Evolutionary conservation across 192 early-diverging fungal genomes (phyloP).

Genomic region (Backusella australiensis): DNA sequence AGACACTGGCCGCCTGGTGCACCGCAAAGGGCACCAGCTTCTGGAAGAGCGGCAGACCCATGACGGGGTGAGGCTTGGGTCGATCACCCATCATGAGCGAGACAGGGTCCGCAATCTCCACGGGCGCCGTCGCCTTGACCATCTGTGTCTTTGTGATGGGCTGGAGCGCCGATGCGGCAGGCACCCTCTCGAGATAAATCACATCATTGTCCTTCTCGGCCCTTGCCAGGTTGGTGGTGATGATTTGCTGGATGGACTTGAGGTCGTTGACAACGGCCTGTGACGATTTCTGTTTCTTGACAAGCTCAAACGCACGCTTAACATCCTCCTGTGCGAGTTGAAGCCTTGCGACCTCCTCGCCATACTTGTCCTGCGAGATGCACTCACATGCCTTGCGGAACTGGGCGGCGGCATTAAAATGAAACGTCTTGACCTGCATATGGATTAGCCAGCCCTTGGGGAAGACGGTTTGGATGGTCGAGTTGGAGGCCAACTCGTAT

Average conservation of each 20-base stretch:
- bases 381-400: conserved; percentile 76
- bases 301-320: conserved; percentile 42
- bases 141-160: conserved; percentile 68
- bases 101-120: conserved; percentile 63
- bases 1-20: conserved; percentile 86
- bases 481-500: conserved; percentile 61
- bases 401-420: conserved; percentile 78
- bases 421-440: conserved; percentile 70
- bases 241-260: conserved; percentile 34
- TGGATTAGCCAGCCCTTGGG: conserved; percentile 64
- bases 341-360: conserved; percentile 83
- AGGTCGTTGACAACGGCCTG: conserved; percentile 34
- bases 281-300: background rate
- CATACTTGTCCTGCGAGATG: conserved; percentile 71
- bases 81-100: conserved; percentile 54
- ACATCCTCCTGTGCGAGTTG: conserved; percentile 49
- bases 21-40: conserved; percentile 88
- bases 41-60: conserved; percentile 76
- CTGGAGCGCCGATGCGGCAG: conserved; percentile 53
- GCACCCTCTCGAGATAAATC: conserved; percentile 83
- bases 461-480: conserved; percentile 50
- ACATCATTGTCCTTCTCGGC: conserved; percentile 92
- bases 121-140: conserved; percentile 58
- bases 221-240: conserved; percentile 27
- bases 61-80: conserved; percentile 37